Percentiles rank a stretch among this genome's conserved stretches.
These are phyloP conservation scores for Sclerotinia nivalis DNA, from an alignment of 2,329 filamentous ascomycete species.

Conservation along the genomic window DNA sequence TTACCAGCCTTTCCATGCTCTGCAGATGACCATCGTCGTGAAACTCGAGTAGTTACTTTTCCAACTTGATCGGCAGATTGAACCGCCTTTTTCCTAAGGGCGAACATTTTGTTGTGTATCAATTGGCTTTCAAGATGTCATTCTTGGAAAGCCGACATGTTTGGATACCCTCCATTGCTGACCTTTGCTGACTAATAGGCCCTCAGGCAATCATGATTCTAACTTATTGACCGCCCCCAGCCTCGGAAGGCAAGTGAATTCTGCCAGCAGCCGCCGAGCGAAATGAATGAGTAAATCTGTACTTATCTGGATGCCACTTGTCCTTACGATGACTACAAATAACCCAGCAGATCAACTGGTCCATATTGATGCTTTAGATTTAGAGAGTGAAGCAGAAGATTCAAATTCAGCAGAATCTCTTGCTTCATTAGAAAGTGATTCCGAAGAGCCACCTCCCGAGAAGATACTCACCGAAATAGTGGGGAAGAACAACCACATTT, in stretches of 20 bases:
- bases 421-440: conserved; percentile 39
- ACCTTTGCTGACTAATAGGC: not conserved
- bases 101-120: conserved; percentile 40
- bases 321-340: conserved; percentile 37
- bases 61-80: conserved; percentile 35
- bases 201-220: not conserved
- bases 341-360: conserved; percentile 19
- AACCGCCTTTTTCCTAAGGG: conserved; percentile 40
- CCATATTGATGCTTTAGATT: conserved; percentile 28
- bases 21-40: conserved; percentile 33
- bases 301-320: conserved; percentile 33
- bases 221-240: not conserved
- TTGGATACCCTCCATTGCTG: not conserved
- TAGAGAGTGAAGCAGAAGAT: conserved; percentile 32
- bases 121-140: conserved; percentile 31
- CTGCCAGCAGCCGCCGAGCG: conserved; percentile 1
- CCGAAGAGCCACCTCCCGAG: conserved; percentile 39
- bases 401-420: conserved; percentile 38
- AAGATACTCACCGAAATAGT: conserved; percentile 38
- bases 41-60: conserved; percentile 26
- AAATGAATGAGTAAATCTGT: not conserved
- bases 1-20: conserved; percentile 32
- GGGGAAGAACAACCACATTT: conserved; percentile 33
- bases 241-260: not conserved
- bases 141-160: not conserved